Base-by-base conservation (phyloP, 306 rosid species). In the Oemleria cerasiformis region DNA sequence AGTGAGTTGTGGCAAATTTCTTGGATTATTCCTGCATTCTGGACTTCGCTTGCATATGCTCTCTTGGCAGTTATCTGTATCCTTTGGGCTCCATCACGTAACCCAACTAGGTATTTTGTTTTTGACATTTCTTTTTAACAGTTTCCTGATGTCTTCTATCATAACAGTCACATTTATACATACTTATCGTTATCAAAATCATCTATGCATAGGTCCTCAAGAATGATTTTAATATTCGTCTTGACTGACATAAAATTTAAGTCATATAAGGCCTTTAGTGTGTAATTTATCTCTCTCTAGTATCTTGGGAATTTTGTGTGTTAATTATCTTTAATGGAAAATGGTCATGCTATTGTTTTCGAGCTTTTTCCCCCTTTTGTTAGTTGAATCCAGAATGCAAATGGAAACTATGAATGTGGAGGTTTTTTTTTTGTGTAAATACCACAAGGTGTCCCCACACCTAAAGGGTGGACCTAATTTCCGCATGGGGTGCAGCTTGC, bases 1-100 rank as follows among this genome's bases (percentile, higher is more conserved):
- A 90, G 92, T 54, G 98, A 90, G 88, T 83, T 90, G 78, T 92
- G 98, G 98, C 87, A 85, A 84, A 90, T 92, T 56, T 92, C 98
- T 21, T 92, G 98, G 98, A 79, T 92, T 76, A 90, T 92, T 81
- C 96, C 98, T 47, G 95, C 96, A 14, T 86, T 92, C 83, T 92
- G 98, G 98, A 76, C 75, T 72, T 70, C 88, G 68, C 90, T 92
- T 78, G 88, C 96, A 48, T 92, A 75, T 75, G 79, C 84, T 80
- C 89, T 92, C 44, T 75, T 92, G 86, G 78, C 72, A 41, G 84
- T 88, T 69, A 86, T 92, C 65, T 92, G 98, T 72, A 40, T 86
- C 67, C 98, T 92, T 48, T 92, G 98, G 98, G 96, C 96, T 80
- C 96, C 98, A 72, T 90, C 96, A 42, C 90, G 80, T 19, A 92